Conservation (phyloP, 768 basidiomycete genomes). For the Russula sp. region DNA sequence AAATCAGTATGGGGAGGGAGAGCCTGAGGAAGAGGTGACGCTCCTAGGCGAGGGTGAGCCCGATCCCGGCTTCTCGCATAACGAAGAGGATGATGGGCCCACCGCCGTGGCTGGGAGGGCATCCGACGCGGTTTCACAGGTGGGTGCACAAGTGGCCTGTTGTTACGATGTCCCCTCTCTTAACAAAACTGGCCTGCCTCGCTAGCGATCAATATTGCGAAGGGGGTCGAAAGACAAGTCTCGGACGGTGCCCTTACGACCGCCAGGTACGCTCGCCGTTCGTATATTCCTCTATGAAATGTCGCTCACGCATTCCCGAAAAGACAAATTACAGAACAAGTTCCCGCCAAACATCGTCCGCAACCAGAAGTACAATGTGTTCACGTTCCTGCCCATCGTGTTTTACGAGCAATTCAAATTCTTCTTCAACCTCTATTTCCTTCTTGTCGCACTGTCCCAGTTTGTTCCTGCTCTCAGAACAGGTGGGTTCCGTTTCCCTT, state of each 20-base stretch:
- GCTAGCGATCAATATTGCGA: conserved; percentile 29
- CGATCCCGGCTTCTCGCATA: conserved; percentile 35
- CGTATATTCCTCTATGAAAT: neutral
- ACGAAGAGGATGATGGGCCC: conserved; percentile 34
- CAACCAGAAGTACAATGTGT: conserved; percentile 96
- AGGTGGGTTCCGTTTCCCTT: conserved; percentile 43
- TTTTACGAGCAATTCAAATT: conserved; percentile 99
- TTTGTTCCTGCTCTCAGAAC: conserved; percentile 96
- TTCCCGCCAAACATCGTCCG: conserved; percentile 88
- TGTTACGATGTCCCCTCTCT: neutral
- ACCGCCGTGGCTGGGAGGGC: neutral
- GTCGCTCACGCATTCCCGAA: neutral
- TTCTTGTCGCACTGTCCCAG: conserved; percentile 93
- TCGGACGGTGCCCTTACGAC: conserved; percentile 70
- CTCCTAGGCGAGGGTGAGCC: conserved; percentile 26
- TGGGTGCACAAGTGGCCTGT: conserved; percentile 13
- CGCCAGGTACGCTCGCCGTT: conserved; percentile 44
- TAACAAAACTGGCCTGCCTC: conserved; percentile 23
- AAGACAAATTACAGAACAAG: conserved; percentile 65
- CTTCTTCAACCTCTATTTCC: conserved; percentile 99
- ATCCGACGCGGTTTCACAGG: conserved; percentile 25
- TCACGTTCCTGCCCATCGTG: conserved; percentile 96
- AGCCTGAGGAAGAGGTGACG: conserved; percentile 20
- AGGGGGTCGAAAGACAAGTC: conserved; percentile 57
- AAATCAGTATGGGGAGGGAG: conserved; percentile 15